Base-by-base conservation (phyloP, 208 protist genomes). In the Jaenimonas drosophilae region DNA sequence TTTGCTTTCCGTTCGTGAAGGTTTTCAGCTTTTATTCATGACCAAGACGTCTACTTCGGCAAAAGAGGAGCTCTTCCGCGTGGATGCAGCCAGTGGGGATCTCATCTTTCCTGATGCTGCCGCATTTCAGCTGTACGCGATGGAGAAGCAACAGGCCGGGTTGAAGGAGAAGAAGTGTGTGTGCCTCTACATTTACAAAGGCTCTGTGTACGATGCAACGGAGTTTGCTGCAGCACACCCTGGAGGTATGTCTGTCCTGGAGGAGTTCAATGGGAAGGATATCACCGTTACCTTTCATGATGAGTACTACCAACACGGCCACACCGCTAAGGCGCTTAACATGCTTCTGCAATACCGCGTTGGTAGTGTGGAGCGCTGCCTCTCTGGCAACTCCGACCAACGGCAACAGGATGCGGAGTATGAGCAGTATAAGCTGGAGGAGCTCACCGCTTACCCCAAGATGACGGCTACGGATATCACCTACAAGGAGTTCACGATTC, bases 211-310 rank as follows among this genome's bases (percentile, higher is more conserved):
- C 64, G 74, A 94, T 49, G 64, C 84, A 2, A 81, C 82, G 4
- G 64, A 88, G 25, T 89, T 95, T 40, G 54, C 76, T 20, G 54
- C 49, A 17, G 60, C 30, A 1, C 85, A 95, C 54, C 82, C 88
- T 4, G 80, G 88, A 39, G 88, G 88, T 27, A 43, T 21, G 0
- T 32, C 40, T 3, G 65, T 81, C 28, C 77, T 91, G 32, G 36
- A 66, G 21, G 47, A 66, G 29, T 74, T 64, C 58, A 38, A 70
- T 23, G 64, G 59, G 20, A 69, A 70, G 55, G 61, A 68, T 33
- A 60, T 79, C 20, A 65, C 53, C 12, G 27, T 54, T 1, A 49
- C 59, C 12, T 74, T 74, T 33, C 71, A 74, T 37, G 65, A 79
- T 25, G 66, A 74, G 58, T 64, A 66, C 56, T 54, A 79, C 45